phyloP scores from a whole-genome alignment of 495 filamentous ascomycete genomes.

The Podospora appendiculata region DNA sequence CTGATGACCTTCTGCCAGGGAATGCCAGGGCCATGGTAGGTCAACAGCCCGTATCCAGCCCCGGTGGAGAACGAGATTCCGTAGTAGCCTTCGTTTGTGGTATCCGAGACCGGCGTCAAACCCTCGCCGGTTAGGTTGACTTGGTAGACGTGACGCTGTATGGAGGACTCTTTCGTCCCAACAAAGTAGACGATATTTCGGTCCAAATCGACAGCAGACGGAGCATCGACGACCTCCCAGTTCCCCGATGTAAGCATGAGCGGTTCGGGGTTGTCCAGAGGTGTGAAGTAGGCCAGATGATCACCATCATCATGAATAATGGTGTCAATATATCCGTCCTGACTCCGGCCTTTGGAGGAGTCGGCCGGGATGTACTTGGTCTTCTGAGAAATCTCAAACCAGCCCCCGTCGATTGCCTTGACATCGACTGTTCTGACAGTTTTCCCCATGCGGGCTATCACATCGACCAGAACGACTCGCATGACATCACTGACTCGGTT shows the following conservation, averaged over 20 bases:
- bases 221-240: conserved; percentile 90
- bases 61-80: conserved; percentile 76
- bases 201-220: conserved; percentile 77
- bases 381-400: conserved; percentile 89
- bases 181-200: conserved; percentile 86
- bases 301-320: conserved; percentile 81
- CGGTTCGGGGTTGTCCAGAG: conserved; percentile 72
- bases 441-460: conserved; percentile 64
- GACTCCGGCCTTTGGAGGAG: conserved; percentile 60
- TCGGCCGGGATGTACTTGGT: conserved; percentile 85
- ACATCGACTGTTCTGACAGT: conserved; percentile 73
- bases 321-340: conserved; percentile 91
- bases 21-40: conserved; percentile 75
- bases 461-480: conserved; percentile 79
- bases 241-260: conserved; percentile 77
- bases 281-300: conserved; percentile 92
- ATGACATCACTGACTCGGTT: conserved; percentile 91
- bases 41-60: conserved; percentile 72
- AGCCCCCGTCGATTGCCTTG: conserved; percentile 78
- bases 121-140: conserved; percentile 71
- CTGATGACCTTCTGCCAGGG: conserved; percentile 89
- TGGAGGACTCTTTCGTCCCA: conserved; percentile 77
- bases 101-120: conserved; percentile 68
- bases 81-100: conserved; percentile 73
- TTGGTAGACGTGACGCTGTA: conserved; percentile 83